Evolutionary conservation across 345 rosid species (phyloP).

Genomic region (Eucalyptus curtisii): DNA sequence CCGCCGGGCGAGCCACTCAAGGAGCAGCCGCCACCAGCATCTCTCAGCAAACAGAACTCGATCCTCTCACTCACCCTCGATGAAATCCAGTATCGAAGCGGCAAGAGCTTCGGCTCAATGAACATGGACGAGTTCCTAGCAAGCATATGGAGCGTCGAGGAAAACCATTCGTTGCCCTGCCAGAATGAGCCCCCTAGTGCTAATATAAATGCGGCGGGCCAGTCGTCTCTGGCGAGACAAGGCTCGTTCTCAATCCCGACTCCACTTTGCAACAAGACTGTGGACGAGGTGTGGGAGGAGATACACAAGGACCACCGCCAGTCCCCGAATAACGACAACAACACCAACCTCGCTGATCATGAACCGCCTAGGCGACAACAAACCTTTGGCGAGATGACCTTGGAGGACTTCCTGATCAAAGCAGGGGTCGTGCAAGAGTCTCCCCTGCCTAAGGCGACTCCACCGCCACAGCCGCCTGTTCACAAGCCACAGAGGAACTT

Average conservation of each 20-base stretch:
- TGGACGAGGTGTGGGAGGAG: conserved; percentile 83
- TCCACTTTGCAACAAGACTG: conserved; percentile 73
- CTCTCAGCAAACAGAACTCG: conserved; percentile 25
- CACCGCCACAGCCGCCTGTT: not conserved
- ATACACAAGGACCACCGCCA: conserved; percentile 44
- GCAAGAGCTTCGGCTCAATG: conserved; percentile 76
- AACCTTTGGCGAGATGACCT: conserved; percentile 68
- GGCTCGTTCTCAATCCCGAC: conserved; percentile 68
- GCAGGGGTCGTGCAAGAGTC: conserved; percentile 70
- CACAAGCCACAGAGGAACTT: not conserved
- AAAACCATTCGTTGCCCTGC: conserved; percentile 9
- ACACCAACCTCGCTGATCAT: not conserved
- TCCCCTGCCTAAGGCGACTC: not conserved
- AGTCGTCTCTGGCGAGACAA: conserved; percentile 25
- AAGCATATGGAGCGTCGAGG: conserved; percentile 60
- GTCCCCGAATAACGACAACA: not conserved
- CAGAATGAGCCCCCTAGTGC: not conserved
- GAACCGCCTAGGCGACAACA: conserved; percentile 32
- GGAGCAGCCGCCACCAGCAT: not conserved
- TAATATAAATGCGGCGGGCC: not conserved
- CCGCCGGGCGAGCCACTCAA: not conserved
- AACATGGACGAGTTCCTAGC: conserved; percentile 88
- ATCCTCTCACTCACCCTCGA: conserved; percentile 66
- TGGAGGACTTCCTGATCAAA: conserved; percentile 77
- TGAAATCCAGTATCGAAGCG: conserved; percentile 72